Percentiles rank a stretch among this genome's conserved stretches.
phyloP scores from a whole-genome alignment of 2,329 filamentous ascomycete genomes.

The Penicillium olsonii region DNA sequence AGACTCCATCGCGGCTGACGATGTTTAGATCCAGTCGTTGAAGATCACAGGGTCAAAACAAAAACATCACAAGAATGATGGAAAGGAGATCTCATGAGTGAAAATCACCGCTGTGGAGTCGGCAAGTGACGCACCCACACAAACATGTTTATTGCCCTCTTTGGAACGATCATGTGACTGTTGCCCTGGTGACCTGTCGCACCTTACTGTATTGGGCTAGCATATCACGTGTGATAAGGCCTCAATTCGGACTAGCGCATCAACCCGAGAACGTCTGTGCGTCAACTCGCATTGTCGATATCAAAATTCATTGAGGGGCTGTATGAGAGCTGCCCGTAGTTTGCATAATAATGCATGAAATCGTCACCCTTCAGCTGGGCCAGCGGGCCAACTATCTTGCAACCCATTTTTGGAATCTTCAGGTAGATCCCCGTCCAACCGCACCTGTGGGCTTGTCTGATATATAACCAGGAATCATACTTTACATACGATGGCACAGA shows the following conservation, averaged over 20 bases:
- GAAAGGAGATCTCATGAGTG: slow-evolving; percentile 10
- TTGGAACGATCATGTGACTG: slow-evolving; percentile 30
- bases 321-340: not conserved
- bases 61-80: slow-evolving; percentile 13
- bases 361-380: slow-evolving; percentile 90
- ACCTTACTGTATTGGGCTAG: slow-evolving; percentile 6
- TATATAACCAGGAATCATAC: slow-evolving; percentile 76
- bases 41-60: slow-evolving; percentile 17
- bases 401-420: slow-evolving; percentile 97
- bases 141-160: slow-evolving; percentile 32
- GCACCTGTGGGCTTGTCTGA: slow-evolving; percentile 7
- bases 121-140: slow-evolving; percentile 33
- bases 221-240: slow-evolving; percentile 22
- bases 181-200: slow-evolving; percentile 31
- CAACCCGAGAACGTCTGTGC: slow-evolving; percentile 18
- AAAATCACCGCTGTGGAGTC: slow-evolving; percentile 25
- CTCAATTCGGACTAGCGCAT: slow-evolving; percentile 11
- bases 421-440: slow-evolving; percentile 57
- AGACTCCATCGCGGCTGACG: slow-evolving; percentile 35
- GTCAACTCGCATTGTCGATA: slow-evolving; percentile 8
- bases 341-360: slow-evolving; percentile 74
- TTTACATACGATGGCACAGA: slow-evolving; percentile 79
- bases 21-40: slow-evolving; percentile 1
- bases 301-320: slow-evolving; percentile 8
- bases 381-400: slow-evolving; percentile 90